These are phyloP conservation scores for Xylariaceae sp. DNA, from an alignment of 2,329 filamentous ascomycete species.

Conservation along the genomic window DNA sequence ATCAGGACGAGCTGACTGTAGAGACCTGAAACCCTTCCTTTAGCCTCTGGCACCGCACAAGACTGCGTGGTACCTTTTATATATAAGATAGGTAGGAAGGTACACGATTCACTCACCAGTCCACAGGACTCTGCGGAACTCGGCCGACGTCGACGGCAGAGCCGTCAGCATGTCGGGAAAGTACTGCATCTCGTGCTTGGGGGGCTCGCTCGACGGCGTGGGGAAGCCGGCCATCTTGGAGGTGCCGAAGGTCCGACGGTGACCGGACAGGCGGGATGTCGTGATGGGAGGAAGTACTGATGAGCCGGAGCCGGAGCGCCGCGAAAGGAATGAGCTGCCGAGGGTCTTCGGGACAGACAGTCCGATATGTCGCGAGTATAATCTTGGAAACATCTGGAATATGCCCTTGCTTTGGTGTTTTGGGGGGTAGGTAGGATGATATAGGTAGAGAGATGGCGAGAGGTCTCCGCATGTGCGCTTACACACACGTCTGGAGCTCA, in stretches of 20 bases:
- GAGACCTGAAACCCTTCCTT: conserved; percentile 30
- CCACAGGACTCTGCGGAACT: conserved; percentile 55
- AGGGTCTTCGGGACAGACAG: no score
- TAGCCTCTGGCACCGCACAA: not conserved
- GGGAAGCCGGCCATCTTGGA: conserved; percentile 22
- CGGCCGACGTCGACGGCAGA: conserved; percentile 44
- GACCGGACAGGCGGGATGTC: not conserved
- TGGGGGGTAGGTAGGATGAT: no score
- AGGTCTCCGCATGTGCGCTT: no score
- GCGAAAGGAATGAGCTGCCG: no score
- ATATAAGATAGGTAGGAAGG: not conserved
- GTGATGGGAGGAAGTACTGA: no score
- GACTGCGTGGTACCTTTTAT: no score
- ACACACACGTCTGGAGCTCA: no score
- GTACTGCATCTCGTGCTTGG: conserved; percentile 51
- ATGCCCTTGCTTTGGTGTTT: no score
- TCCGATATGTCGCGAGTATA: no score
- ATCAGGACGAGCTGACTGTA: conserved; percentile 58
- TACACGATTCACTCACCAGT: conserved; percentile 27
- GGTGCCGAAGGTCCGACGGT: conserved; percentile 2
- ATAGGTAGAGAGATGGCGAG: no score
- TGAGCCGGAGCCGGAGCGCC: no score
- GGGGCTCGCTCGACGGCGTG: conserved; percentile 29
- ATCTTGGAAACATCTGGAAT: no score
- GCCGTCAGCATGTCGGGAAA: conserved; percentile 48